Conservation (phyloP, 176 grass and related monocot genomes). For the Aechmea fasciata region DNA sequence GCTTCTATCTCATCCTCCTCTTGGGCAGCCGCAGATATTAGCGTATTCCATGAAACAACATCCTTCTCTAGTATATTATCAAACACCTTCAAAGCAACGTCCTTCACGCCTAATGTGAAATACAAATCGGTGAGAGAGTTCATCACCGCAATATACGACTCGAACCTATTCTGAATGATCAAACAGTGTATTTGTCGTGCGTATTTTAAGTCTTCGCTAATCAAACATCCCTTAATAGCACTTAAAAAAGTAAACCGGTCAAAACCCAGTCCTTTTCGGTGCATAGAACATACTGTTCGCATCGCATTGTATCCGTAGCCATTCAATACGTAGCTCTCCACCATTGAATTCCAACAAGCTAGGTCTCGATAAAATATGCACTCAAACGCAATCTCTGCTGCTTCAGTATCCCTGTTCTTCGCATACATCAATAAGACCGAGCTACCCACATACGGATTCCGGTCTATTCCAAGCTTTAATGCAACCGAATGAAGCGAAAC, state of each 20-base stretch:
- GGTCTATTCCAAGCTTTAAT: constrained; percentile 22
- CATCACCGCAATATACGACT: constrained; percentile 37
- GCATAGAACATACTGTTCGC: constrained; percentile 12
- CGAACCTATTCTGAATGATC: constrained; percentile 29
- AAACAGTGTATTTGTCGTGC: constrained; percentile 25
- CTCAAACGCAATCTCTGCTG: constrained; percentile 21
- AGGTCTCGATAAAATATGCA: constrained; percentile 17
- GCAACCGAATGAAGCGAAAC: constrained; percentile 25
- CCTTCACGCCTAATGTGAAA: constrained; percentile 26
- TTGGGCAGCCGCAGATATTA: constrained; percentile 25
- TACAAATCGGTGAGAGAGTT: constrained; percentile 42
- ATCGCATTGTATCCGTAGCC: constrained; percentile 11
- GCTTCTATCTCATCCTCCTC: constrained; percentile 23
- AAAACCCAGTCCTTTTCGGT: background rate
- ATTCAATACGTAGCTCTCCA: constrained; percentile 35
- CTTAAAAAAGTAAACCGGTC: constrained; percentile 39
- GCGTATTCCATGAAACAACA: constrained; percentile 48
- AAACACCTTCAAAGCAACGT: constrained; percentile 21
- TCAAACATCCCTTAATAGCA: constrained; percentile 30
- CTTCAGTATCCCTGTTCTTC: constrained; percentile 13
- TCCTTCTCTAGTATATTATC: constrained; percentile 28
- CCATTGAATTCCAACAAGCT: constrained; percentile 41
- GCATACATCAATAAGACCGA: constrained; percentile 43
- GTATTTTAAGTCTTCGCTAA: background rate
- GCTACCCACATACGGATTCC: constrained; percentile 28